These are phyloP conservation scores for Plenodomus biglobosus DNA, from an alignment of 2,329 filamentous ascomycete species.

Conservation along the genomic window DNA sequence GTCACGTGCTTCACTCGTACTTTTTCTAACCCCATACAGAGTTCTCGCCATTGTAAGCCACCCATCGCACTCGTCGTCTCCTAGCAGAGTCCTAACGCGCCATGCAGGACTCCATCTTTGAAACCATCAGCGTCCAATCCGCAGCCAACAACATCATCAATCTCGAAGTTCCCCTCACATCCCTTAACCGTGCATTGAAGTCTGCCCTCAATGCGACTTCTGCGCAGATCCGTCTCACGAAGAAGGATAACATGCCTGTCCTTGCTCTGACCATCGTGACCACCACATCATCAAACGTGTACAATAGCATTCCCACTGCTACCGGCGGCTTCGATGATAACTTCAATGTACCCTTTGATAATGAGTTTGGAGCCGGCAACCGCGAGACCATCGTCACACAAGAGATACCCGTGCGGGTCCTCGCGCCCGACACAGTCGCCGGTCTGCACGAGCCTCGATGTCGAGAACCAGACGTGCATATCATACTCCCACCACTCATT, in stretches of 20 bases:
- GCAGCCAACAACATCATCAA: slow-evolving; percentile 91
- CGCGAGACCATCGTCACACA: slow-evolving; percentile 92
- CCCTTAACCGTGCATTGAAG: slow-evolving; percentile 86
- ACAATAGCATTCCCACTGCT: slow-evolving; percentile 39
- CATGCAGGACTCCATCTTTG: slow-evolving; percentile 79
- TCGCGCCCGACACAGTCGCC: slow-evolving; percentile 81
- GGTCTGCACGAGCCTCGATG: slow-evolving; percentile 91
- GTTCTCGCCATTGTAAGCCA: slow-evolving; percentile 47
- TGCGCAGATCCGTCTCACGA: slow-evolving; percentile 85
- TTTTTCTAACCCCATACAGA: slow-evolving; percentile 34
- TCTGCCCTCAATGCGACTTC: slow-evolving; percentile 81
- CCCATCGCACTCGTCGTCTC: slow-evolving; percentile 23
- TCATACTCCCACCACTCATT: slow-evolving; percentile 80
- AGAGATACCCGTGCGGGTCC: slow-evolving; percentile 90
- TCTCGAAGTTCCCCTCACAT: slow-evolving; percentile 86
- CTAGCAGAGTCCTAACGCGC: slow-evolving; percentile 14
- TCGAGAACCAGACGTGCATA: slow-evolving; percentile 90
- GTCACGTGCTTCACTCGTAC: slow-evolving; percentile 12
- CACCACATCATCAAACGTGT: slow-evolving; percentile 58
- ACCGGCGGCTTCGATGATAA: slow-evolving; percentile 28
- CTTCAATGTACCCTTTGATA: slow-evolving; percentile 30
- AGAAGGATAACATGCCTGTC: slow-evolving; percentile 84
- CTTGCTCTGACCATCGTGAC: slow-evolving; percentile 89
- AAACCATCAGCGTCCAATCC: slow-evolving; percentile 84
- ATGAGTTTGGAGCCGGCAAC: slow-evolving; percentile 54